These are phyloP conservation scores for Stentor coeruleus DNA, from an alignment of 73 alveolate genomes.

Conservation along the genomic window DNA sequence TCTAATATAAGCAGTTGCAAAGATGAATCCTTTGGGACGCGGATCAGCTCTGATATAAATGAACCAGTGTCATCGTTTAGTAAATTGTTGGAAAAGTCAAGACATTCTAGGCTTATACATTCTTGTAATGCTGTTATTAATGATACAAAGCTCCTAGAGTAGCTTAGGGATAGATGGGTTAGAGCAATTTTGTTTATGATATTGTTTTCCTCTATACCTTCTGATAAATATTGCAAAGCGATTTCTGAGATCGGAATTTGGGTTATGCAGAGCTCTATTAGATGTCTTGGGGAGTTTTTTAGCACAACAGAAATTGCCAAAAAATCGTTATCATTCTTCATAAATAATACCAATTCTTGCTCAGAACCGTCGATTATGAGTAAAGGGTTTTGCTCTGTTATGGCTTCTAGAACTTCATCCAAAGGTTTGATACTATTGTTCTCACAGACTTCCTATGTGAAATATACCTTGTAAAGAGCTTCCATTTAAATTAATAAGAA, in stretches of 20 bases:
- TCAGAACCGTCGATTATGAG: background rate
- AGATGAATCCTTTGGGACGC: background rate
- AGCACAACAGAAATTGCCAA: background rate
- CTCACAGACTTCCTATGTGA: background rate
- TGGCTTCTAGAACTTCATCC: background rate
- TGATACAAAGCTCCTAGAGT: background rate
- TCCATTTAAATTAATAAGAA: slow-evolving; percentile 4
- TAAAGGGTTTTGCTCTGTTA: background rate
- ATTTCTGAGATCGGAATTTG: background rate
- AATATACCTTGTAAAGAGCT: background rate
- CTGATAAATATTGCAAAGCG: background rate
- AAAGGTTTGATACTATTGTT: background rate
- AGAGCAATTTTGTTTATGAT: background rate
- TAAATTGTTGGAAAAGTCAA: background rate
- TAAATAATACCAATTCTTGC: background rate
- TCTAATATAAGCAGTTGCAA: background rate
- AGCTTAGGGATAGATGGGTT: background rate
- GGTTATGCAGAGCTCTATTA: background rate
- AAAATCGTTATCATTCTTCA: background rate
- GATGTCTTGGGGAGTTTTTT: background rate
- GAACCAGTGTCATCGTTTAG: background rate
- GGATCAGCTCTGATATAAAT: background rate
- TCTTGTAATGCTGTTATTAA: background rate
- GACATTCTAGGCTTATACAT: background rate
- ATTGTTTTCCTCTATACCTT: background rate